Evolutionary conservation across 805 yeast genomes (phyloP), one percentile per base, ranked within the genome.

Genomic region (Metschnikowia baotianmanensis): DNA sequence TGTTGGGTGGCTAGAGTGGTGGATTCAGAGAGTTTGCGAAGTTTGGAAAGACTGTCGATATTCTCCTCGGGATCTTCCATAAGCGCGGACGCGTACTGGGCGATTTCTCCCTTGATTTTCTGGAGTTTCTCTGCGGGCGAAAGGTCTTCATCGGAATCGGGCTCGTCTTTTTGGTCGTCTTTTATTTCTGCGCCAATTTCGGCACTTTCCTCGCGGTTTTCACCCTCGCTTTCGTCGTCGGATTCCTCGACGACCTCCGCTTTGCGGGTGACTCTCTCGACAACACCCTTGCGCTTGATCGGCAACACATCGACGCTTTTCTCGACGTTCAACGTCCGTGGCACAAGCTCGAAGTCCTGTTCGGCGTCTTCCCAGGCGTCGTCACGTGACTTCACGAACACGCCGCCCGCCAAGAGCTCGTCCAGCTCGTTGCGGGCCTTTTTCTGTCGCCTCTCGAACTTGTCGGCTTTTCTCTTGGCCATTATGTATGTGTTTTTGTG

Each of bases 51-150:
- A 21, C 79, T 69, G 11, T 76, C 57, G 6, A 83, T 71, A 54
- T 90, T 77, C 55, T 87, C 96, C 60, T 93, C 98, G 6, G 98
- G 96, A 43, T 87, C 86, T 58, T 89, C 95, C 53, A 80, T 80
- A 25, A 91, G 64, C 30, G 76, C 75, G 28, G 86, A 85, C 1
- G 95, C 96, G 35, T 83, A 61, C 15, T 76, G 80, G 0, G 98
- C 96, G 30, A 93, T 77, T 40, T 85, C 86, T 63, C 89, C 97
- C 55, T 89, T 86, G 30, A 85, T 68, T 42, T 77, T 74, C 6
- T 72, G 51, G 19, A 86, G 67, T 40, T 70, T 71, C 57, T 84
- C 84, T 42, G 61, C 65, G 1, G 79, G 78, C 0, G 76, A 53
- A 11, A 74, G 54, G 25, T 43, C 34, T 13, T 27, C 35, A 11